Conservation (phyloP, 169 alveolate species). For the Plasmodium gallinaceum region DNA sequence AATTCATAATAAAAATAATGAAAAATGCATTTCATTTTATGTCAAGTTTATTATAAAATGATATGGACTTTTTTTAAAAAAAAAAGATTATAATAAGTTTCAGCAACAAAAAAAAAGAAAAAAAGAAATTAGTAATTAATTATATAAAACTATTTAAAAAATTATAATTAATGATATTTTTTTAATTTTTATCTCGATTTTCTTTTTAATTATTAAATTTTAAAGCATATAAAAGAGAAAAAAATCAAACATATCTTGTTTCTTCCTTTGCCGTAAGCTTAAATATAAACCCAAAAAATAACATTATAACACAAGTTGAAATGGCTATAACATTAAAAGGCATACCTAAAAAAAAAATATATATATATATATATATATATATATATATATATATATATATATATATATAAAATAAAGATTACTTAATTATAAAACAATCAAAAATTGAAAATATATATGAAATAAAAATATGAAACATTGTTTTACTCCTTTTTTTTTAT, state of each 20-base stretch:
- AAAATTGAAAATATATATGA: no score
- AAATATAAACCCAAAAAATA: conserved; percentile 74
- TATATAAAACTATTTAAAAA: not conserved
- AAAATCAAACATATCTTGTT: conserved; percentile 65
- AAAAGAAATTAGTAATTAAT: conserved; percentile 4
- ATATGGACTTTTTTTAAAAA: conserved; percentile 17
- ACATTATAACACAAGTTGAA: conserved; percentile 65
- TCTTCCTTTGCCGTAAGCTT: conserved; percentile 73
- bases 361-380: conserved; percentile 19
- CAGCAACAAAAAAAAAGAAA: conserved; percentile 20
- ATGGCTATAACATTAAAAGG: conserved; percentile 76
- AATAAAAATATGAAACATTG: no score
- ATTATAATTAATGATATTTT: not conserved
- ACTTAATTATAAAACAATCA: not conserved
- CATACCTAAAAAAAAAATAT: conserved; percentile 55
- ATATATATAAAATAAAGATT: not conserved
- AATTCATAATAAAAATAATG: conserved; percentile 8
- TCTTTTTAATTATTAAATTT: conserved; percentile 41
- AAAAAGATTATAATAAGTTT: conserved; percentile 8
- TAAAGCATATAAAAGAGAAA: conserved; percentile 9
- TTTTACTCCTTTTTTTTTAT: conserved; percentile 6
- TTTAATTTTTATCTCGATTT: conserved; percentile 7
- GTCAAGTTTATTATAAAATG: not conserved
- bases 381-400: conserved; percentile 4
- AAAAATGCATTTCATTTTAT: conserved; percentile 8